Conservation (phyloP, 305 asterid genomes). For the Ajuga reptans region DNA sequence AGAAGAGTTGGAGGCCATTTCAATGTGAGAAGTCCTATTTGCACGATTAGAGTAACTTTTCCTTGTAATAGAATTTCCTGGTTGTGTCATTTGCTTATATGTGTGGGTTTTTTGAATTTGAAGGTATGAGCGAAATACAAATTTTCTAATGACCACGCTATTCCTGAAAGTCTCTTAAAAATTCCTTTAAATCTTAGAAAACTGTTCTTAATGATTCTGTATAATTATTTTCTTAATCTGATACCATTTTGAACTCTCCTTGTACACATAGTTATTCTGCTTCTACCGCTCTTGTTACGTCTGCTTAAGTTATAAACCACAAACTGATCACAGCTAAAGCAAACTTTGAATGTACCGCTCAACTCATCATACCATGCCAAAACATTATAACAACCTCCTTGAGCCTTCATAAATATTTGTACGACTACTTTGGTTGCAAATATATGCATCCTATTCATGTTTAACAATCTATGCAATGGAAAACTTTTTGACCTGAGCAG, state of each 20-base stretch:
- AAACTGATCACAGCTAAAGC: background rate
- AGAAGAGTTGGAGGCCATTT: background rate
- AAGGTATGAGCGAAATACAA: background rate
- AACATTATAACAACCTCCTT: background rate
- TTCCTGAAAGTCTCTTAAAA: background rate
- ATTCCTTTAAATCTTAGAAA: background rate
- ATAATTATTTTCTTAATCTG: background rate
- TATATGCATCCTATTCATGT: background rate
- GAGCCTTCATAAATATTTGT: background rate
- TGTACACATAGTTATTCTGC: background rate
- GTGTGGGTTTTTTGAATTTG: background rate
- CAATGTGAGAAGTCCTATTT: background rate
- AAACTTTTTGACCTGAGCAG: background rate
- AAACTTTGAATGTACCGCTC: background rate
- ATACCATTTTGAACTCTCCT: background rate
- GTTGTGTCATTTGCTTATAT: background rate
- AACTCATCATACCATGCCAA: background rate
- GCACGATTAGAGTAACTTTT: background rate
- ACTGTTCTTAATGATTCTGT: background rate
- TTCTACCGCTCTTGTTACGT: conserved; percentile 1
- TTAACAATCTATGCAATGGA: background rate
- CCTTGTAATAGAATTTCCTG: background rate
- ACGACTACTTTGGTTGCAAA: background rate
- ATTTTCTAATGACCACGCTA: background rate
- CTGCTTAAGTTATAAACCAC: background rate